Base-by-base conservation (phyloP, 495 filamentous ascomycete genomes). In the Trichocladium antarcticum region DNA sequence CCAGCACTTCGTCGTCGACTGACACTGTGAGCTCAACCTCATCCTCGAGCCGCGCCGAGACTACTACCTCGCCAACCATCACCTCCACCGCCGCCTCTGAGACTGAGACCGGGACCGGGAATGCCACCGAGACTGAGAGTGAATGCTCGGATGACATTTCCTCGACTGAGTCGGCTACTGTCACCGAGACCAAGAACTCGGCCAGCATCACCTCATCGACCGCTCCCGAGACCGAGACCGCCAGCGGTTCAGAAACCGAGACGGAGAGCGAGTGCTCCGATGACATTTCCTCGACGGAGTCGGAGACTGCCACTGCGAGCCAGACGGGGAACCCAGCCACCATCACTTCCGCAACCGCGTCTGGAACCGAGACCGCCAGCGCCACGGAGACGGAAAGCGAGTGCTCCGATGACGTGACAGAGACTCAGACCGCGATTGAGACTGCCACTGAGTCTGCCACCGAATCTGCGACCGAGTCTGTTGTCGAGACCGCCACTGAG, bases 251-350 rank as follows among this genome's bases (percentile, higher is more conserved):
- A 10, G 31, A 10, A 3, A 32, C 31, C 10, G 31, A 32, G 31
- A 10, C 31, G 5, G 24, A 27, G 24, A 27, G 24, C 24, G 24
- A 27, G 24, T 27, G 24, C 24, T 4, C 24, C 24, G 24, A 27
- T 27, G 16, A 68, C 27, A 49, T 61, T 14, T 57, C 68, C n/a
- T 49, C 63, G 1, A n/a, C n/a, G n/a, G n/a, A n/a, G 11, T 9
- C 49, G 12, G 42, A 51, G 40, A 27, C 22, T 7, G 20, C 36
- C 42, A 29, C 51, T 20, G 41, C 31, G 5, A 11, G 5, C 3
- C 5, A 32, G 31, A 38, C 37, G 7, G 38, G 27, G 38, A 19
- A 42, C n/a, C 11, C 20, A 5, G 14, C 21, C 14, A 40, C 43
- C 24, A 20, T 28, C 20, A 21, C 28, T 16, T n/a, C 27, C 39